Percentiles rank a stretch among this genome's conserved stretches.
Conservation (phyloP, 306 rosid genomes). For the Dalbergia cochinchinensis region DNA sequence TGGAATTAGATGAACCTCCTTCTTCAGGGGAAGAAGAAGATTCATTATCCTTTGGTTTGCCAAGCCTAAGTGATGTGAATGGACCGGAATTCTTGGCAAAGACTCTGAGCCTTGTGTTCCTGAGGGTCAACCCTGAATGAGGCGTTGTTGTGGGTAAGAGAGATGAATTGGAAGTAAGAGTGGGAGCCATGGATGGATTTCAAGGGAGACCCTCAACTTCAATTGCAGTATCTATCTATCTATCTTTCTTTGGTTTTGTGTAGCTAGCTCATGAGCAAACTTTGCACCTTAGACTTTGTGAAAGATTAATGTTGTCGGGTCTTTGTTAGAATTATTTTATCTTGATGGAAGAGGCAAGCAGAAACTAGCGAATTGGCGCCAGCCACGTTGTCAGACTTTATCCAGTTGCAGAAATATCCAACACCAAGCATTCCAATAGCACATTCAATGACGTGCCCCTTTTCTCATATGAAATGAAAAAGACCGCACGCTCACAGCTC, state of each 20-base stretch:
- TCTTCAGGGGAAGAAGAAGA: slow-evolving; percentile 43
- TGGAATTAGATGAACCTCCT: slow-evolving; percentile 52
- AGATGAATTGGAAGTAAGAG: slow-evolving; percentile 75
- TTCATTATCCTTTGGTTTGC: slow-evolving; percentile 57
- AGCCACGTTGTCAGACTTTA: slow-evolving; percentile 71
- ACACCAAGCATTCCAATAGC: slow-evolving; percentile 55
- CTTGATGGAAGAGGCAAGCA: slow-evolving; percentile 56
- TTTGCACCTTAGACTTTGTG: neutral
- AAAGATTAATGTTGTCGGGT: slow-evolving; percentile 32
- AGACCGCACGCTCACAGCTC: neutral
- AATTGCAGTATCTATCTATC: neutral
- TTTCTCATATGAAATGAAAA: neutral
- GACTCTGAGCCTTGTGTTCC: slow-evolving; percentile 57
- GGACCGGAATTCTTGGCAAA: slow-evolving; percentile 63
- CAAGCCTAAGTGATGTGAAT: slow-evolving; percentile 66
- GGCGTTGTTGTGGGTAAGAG: slow-evolving; percentile 58
- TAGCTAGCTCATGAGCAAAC: neutral
- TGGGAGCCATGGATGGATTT: slow-evolving; percentile 70
- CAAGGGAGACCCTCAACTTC: slow-evolving; percentile 32
- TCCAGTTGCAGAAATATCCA: slow-evolving; percentile 50
- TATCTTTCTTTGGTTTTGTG: too few relatives aligned
- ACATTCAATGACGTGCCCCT: slow-evolving; percentile 39
- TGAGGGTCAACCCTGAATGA: slow-evolving; percentile 49
- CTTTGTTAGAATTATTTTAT: slow-evolving; percentile 53
- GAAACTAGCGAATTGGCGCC: slow-evolving; percentile 51